These are phyloP conservation scores for Umbelopsis ramanniana DNA, from an alignment of 192 early-diverging fungal genomes.

Conservation along the genomic window DNA sequence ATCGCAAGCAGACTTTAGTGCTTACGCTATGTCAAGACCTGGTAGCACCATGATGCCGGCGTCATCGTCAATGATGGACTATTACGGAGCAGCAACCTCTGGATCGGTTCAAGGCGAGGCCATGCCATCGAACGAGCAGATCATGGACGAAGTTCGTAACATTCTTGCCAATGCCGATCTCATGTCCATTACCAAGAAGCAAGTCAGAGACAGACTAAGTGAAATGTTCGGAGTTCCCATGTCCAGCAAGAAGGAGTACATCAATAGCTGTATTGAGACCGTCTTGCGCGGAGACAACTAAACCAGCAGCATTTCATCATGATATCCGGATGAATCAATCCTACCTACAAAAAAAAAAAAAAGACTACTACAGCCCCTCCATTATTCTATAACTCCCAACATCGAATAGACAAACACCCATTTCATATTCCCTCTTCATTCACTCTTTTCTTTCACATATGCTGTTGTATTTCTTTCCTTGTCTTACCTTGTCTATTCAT, in stretches of 20 bases:
- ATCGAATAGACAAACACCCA: background rate
- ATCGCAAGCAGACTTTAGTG: slow-evolving; percentile 5
- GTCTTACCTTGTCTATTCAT: slow-evolving; percentile 9
- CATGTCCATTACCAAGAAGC: slow-evolving; percentile 84
- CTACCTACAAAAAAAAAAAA: background rate
- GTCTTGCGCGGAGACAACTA: slow-evolving; percentile 39
- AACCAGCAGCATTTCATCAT: background rate
- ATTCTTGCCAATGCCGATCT: slow-evolving; percentile 74
- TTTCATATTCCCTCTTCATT: slow-evolving; percentile 2
- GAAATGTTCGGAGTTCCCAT: slow-evolving; percentile 81
- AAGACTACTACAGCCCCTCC: background rate
- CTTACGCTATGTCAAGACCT: slow-evolving; percentile 11
- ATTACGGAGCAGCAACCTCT: slow-evolving; percentile 82
- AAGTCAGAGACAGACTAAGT: slow-evolving; percentile 75
- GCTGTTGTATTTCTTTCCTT: background rate
- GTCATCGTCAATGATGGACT: slow-evolving; percentile 41
- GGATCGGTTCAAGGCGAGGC: slow-evolving; percentile 58
- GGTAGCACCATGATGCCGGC: slow-evolving; percentile 15
- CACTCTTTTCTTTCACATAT: background rate
- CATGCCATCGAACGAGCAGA: slow-evolving; percentile 75
- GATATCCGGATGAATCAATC: background rate
- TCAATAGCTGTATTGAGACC: slow-evolving; percentile 87
- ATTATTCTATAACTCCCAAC: background rate
- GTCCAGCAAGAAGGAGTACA: slow-evolving; percentile 79
- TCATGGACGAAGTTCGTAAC: slow-evolving; percentile 71